Percentiles rank a stretch among this genome's conserved stretches.
These are phyloP conservation scores for Microbotryomycetes sp. DNA, from an alignment of 1,284 basidiomycete species.

Conservation along the genomic window DNA sequence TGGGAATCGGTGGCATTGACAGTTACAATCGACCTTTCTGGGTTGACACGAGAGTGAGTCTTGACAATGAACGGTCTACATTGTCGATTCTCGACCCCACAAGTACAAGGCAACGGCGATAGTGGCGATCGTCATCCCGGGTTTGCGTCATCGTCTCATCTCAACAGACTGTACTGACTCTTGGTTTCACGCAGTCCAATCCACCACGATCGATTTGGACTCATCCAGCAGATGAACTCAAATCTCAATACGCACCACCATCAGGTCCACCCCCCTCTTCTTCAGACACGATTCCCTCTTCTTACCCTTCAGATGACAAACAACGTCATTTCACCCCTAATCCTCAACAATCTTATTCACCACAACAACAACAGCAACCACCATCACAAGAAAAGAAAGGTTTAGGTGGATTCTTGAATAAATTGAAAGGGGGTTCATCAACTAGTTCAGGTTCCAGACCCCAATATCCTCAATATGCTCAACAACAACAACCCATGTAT, in stretches of 20 bases:
- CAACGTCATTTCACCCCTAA: constrained; percentile 13
- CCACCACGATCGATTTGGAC: constrained; percentile 42
- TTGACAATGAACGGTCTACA: neutral
- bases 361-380: neutral
- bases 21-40: neutral
- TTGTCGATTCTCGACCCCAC: neutral
- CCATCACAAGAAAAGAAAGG: neutral
- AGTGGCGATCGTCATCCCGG: neutral
- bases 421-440: neutral
- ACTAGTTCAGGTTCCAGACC: neutral
- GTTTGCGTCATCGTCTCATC: neutral
- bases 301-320: constrained; percentile 1
- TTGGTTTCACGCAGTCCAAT: constrained; percentile 18
- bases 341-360: constrained; percentile 5
- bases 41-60: neutral
- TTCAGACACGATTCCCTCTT: neutral
- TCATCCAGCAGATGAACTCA: constrained; percentile 37
- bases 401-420: neutral
- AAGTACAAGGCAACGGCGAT: neutral
- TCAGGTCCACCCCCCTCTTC: constrained; percentile 21
- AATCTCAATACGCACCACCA: constrained; percentile 10
- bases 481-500: neutral
- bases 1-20: neutral
- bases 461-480: neutral
- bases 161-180: neutral